These are phyloP conservation scores for Puccinia triticina DNA, from an alignment of 1,284 basidiomycete species.

Conservation along the genomic window DNA sequence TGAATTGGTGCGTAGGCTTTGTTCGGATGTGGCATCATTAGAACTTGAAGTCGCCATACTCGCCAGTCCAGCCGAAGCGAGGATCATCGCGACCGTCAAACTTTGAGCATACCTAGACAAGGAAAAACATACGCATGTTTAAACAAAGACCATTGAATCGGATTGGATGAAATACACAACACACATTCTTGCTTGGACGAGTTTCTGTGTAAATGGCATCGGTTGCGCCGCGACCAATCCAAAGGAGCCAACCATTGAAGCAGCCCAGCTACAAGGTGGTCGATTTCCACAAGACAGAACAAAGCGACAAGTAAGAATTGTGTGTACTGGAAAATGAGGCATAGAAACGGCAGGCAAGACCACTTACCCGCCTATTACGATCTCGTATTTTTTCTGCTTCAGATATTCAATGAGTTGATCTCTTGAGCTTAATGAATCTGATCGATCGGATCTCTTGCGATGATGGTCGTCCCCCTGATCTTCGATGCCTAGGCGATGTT, in stretches of 20 bases:
- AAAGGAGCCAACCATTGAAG: constrained; percentile 44
- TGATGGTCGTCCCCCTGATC: neutral
- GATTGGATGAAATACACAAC: neutral
- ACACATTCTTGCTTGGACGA: constrained; percentile 45
- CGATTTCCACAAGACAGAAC: neutral
- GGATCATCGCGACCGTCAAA: constrained; percentile 40
- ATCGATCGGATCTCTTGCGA: neutral
- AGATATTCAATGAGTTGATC: constrained; percentile 35
- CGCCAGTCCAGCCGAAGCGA: constrained; percentile 35
- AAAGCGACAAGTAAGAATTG: neutral
- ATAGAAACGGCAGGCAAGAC: neutral
- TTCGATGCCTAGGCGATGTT: constrained; percentile 8
- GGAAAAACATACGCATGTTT: too few species aligned
- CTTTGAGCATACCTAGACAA: constrained; percentile 42
- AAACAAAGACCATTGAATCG: neutral
- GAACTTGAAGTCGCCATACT: constrained; percentile 12
- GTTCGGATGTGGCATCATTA: neutral
- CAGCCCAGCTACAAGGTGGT: constrained; percentile 34
- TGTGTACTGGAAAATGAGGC: neutral
- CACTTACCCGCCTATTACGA: constrained; percentile 37
- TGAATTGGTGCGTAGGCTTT: constrained; percentile 6
- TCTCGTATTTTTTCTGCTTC: constrained; percentile 36
- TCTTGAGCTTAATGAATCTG: constrained; percentile 19
- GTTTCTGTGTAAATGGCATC: constrained; percentile 42
- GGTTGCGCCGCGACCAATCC: constrained; percentile 40